Base-by-base conservation (phyloP, 2,329 filamentous ascomycete species). In the Arthrobotrys sphaeroides region DNA sequence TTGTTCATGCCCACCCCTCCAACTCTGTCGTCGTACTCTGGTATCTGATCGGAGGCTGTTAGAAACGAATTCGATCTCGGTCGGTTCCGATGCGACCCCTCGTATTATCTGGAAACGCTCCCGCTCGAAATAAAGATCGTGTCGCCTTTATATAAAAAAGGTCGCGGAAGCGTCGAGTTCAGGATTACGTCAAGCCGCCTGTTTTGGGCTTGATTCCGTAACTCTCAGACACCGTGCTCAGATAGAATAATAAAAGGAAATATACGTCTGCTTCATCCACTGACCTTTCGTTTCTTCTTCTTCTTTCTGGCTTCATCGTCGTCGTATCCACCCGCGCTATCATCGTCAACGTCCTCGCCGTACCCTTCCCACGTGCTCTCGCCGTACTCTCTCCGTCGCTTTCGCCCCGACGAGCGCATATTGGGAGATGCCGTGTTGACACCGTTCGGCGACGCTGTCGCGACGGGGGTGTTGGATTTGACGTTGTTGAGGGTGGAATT, bases 321-420 rank as follows among this genome's bases (percentile, higher is more conserved):
- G 62, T 85, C 84, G 76, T 83, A 84, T 51, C 83, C 83, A 3
- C 83, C 84, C 1, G 81, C 80, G 16, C 83, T 83, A 49, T 82
- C 83, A 16, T 81, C 82, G 2, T 83, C 84, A 62, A 84, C 84
- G 31, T 83, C 78, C 38, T 84, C 83, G 45, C 84, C 84, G 43
- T 84, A 84, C 77, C 83, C 83, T 5, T 78, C 78, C 59, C 69
- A 77, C 36, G 77, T 78, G 31, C 77, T 60, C 40, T 78, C 42
- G 64, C 77, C 60, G 43, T 72, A 75, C 16, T 75, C 72, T 45
- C 72, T 47, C 33, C 72, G 57, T 42, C 72, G 72, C 45, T 75
- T 75, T 28, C 72, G 38, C 18, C 72, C 72, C 20, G 72, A 75
- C 3, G 72, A 59, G 36, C 72, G 57, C 28, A 75, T 68, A 13